Evolutionary conservation across 345 rosid genomes (phyloP).

Genomic region (Mercurialis annua): DNA sequence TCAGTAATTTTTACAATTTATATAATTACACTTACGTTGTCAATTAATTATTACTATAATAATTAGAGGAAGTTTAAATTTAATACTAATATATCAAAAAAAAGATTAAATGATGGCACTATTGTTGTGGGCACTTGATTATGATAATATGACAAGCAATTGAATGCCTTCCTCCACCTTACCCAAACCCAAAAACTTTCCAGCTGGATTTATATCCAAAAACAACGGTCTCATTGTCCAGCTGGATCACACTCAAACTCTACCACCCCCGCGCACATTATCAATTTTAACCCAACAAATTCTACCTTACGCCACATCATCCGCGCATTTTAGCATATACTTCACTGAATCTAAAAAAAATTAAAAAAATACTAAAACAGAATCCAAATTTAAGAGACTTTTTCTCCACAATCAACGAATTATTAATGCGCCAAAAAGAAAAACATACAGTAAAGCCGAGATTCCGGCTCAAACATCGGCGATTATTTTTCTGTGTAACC

Average conservation of each 20-base stretch:
- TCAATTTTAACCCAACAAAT: background rate
- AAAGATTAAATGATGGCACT: no score
- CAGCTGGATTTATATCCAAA: background rate
- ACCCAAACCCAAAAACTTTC: no score
- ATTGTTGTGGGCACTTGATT: no score
- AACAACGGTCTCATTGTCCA: conserved; percentile 58
- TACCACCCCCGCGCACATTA: background rate
- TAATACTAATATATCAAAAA: no score
- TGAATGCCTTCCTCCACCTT: no score
- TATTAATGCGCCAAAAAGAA: background rate
- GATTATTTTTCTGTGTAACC: conserved; percentile 58
- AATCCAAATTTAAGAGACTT: background rate
- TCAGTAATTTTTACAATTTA: no score
- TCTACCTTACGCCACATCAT: background rate
- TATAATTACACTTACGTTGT: no score
- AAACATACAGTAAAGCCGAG: background rate
- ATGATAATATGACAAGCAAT: no score
- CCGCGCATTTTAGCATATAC: background rate
- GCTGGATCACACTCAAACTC: conserved; percentile 53
- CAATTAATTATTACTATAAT: no score
- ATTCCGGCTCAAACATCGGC: conserved; percentile 49
- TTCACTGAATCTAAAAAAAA: background rate
- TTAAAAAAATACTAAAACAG: background rate
- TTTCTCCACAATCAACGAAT: background rate
- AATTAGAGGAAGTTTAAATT: no score